A percentile compares a stretch with the other conserved stretches of the same genome.
These are phyloP conservation scores for Phellopilus nigrolimitatus DNA, from an alignment of 1,284 basidiomycete species.

Conservation along the genomic window DNA sequence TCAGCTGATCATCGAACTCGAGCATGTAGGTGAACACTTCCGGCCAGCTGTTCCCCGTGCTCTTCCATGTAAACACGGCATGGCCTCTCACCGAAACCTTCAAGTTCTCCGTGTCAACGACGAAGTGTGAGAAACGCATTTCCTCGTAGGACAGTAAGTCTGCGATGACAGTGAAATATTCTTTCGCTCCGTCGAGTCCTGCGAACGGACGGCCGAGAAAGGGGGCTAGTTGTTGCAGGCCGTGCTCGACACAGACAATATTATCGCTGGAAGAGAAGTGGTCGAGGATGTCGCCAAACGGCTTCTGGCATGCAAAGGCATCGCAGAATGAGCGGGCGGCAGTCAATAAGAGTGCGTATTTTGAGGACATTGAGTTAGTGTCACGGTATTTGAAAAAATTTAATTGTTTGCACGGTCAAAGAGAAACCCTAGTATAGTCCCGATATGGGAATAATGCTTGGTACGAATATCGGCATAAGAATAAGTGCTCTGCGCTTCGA, in stretches of 20 bases:
- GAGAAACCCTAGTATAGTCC: no score
- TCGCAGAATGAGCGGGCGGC: conserved; percentile 48
- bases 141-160: conserved; percentile 39
- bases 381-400: no score
- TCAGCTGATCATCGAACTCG: conserved; percentile 53
- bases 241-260: conserved; percentile 50
- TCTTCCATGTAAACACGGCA: conserved; percentile 53
- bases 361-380: conserved; percentile 17
- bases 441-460: no score
- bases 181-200: conserved; percentile 38
- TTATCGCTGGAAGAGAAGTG: conserved; percentile 47
- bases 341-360: conserved; percentile 33
- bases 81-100: conserved; percentile 51
- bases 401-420: no score
- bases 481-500: no score
- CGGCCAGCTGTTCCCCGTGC: conserved; percentile 50
- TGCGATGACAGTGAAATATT: conserved; percentile 48
- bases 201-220: conserved; percentile 51
- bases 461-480: no score
- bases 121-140: conserved; percentile 38
- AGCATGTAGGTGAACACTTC: conserved; percentile 60
- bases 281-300: conserved; percentile 39
- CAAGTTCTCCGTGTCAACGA: conserved; percentile 38
- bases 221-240: conserved; percentile 49
- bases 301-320: conserved; percentile 44